Percentiles rank a stretch among this genome's conserved stretches.
phyloP scores from a whole-genome alignment of 2,329 filamentous ascomycete genomes.

The Podosphaera fusca region DNA sequence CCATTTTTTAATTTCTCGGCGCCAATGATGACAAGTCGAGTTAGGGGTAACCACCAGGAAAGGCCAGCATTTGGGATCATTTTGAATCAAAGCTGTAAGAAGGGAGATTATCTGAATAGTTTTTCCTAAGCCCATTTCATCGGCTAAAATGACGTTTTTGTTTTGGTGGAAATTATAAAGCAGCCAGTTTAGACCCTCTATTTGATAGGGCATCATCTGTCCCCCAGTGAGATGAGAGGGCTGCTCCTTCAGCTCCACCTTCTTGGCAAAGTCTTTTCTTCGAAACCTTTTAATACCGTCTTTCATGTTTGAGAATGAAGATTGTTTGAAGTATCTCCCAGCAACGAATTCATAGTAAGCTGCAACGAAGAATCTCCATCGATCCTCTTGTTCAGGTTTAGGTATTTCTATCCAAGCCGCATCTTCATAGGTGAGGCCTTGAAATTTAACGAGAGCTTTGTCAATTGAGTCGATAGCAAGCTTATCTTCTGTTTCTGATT shows the following conservation, averaged over 20 bases:
- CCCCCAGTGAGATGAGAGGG: constrained; percentile 53
- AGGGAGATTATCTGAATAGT: constrained; percentile 82
- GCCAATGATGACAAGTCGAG: constrained; percentile 92
- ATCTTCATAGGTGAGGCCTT: constrained; percentile 77
- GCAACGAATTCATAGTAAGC: constrained; percentile 75
- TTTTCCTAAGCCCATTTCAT: constrained; percentile 97
- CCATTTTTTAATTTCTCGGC: constrained; percentile 88
- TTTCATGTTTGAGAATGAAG: constrained; percentile 34
- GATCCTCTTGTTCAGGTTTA: constrained; percentile 30
- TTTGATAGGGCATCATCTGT: constrained; percentile 77
- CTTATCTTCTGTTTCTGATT: constrained; percentile 45
- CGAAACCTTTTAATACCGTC: constrained; percentile 48
- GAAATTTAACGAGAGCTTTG: constrained; percentile 68
- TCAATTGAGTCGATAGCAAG: constrained; percentile 48
- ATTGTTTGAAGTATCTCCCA: constrained; percentile 44
- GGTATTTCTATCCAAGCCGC: constrained; percentile 76
- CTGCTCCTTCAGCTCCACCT: constrained; percentile 45
- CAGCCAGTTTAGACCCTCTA: constrained; percentile 87
- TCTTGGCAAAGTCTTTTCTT: constrained; percentile 36
- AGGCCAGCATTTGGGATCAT: constrained; percentile 54
- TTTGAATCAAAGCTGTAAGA: constrained; percentile 47
- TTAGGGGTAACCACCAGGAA: constrained; percentile 89
- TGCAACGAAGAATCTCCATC: constrained; percentile 57
- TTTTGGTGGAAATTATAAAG: constrained; percentile 68
- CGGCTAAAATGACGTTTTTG: constrained; percentile 75